Base-by-base conservation (phyloP, 768 basidiomycete species). In the Macrolepiota albuminosa region DNA sequence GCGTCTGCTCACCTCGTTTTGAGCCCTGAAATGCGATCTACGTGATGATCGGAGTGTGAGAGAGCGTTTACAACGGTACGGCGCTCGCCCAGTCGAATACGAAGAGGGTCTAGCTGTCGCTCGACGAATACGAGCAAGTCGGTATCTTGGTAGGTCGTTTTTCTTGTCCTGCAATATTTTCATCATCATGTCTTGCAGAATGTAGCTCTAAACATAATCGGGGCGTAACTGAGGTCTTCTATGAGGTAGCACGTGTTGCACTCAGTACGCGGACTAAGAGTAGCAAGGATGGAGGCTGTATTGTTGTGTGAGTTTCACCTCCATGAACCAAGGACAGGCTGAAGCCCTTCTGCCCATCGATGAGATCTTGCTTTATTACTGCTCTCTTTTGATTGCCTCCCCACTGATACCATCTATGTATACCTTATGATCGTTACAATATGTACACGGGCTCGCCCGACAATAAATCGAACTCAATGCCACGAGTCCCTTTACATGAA, bases 161-260 rank as follows among this genome's bases (percentile, higher is more conserved):
- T 53, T 50, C 31, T 40, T 46, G 43, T n/a, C 16, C 45, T 11
- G 18, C 47, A 46, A 11, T 31, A 46, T 52, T 53, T 49, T 46
- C 37, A 36, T 59, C 40, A 54, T 54, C 29, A 54, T 43, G 6
- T 21, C 40, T 43, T 43, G 31, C 67, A 97, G 95, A 98, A 79
- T 98, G 96, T 70, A 96, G 94, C 63, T 95, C 96, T 8, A 98
- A 98, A 73, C 94, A 96, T 68, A 95, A 97, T 65, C 85, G 96
- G 51, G 96, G 96, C 4, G 95, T 98, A 11, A 80, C 84, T 33
- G 95, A 98, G 70, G 94, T 95, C 9, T 95, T 98, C 68, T 84
- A 91, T 64, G 96, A 98, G 70, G 91, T 91, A 6, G 93, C 92
- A 0, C 85, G 92, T 2, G 91, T 93, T 11, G 91, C 92, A 31